A percentile compares a stretch with the other conserved stretches of the same genome.
Evolutionary conservation across 306 rosid genomes (phyloP).

Genomic region (Cicer pinnatifidum): DNA sequence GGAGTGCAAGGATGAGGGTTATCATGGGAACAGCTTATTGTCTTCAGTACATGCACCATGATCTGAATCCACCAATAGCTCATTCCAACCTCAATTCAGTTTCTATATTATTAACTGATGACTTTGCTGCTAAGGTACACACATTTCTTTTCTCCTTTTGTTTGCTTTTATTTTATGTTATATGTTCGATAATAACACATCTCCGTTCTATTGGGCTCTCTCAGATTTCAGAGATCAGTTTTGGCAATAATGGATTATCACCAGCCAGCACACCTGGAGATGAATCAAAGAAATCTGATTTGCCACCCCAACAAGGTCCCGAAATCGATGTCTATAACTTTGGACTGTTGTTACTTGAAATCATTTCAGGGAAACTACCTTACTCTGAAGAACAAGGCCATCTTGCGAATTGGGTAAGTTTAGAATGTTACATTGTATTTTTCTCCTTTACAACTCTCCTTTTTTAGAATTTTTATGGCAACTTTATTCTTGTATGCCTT

Average conservation of each 20-base stretch:
- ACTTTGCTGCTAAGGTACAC: conserved; percentile 89
- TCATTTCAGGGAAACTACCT: conserved; percentile 74
- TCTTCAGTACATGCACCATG: conserved; percentile 96
- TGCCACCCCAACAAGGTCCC: conserved; percentile 71
- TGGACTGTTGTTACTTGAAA: conserved; percentile 78
- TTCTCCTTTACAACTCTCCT: background rate
- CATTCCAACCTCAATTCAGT: conserved; percentile 67
- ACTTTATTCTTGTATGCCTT: background rate
- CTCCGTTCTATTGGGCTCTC: conserved; percentile 25
- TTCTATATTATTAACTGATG: conserved; percentile 77
- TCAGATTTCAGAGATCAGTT: conserved; percentile 73
- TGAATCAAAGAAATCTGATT: conserved; percentile 53
- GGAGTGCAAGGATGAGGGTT: conserved; percentile 84
- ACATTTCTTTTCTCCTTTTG: conserved; percentile 4
- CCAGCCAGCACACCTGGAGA: conserved; percentile 46
- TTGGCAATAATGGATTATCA: conserved; percentile 36
- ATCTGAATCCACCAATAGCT: conserved; percentile 82
- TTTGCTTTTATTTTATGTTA: conserved; percentile 5
- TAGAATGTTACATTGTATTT: background rate
- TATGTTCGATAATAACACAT: conserved; percentile 30
- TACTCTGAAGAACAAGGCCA: conserved; percentile 74
- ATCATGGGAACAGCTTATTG: conserved; percentile 88
- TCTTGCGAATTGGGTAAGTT: conserved; percentile 74
- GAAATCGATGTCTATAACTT: conserved; percentile 77
- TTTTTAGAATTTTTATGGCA: conserved; percentile 1